Evolutionary conservation across 331 rosid genomes (phyloP), one percentile per base, ranked within the genome.

Genomic region (Saraca asoca): DNA sequence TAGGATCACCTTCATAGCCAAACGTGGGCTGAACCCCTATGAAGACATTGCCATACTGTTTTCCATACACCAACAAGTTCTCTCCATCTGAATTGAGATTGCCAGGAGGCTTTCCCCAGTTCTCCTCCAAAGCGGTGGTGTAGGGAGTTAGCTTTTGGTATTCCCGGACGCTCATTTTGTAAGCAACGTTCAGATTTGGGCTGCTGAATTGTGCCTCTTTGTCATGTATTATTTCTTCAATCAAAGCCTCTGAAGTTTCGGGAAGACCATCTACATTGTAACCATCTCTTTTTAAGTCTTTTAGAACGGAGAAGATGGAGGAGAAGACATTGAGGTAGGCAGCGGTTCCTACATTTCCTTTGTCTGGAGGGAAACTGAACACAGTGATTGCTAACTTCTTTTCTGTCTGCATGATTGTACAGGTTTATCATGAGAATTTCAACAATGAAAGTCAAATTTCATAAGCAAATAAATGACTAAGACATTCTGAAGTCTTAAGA

Each of bases 361-460:
- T 94, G 84, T 94, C 98, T 19, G 98, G 98, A 24, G 98, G 98
- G 85, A 90, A 94, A 72, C 98, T 94, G 87, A 94, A 94, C 69
- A 94, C 95, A 0, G 98, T 94, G 65, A 94, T 88, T 14, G 98
- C 98, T 41, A 90, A 65, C 80, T 50, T 94, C 83, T 94, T 94
- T 80, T 81, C 95, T 13, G 71, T 84, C 97, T 94, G 92, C 72
- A 74, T 43, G 63, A 72, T 62, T 46, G 38, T 67, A 76, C 17
- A 68, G n/a, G 66, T 48, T 71, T 62, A 9, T 68, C 66, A 39
- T 15, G 43, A 66, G 44, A 62, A 48, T 73, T 46, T 72, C 58
- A 64, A 66, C 38, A 55, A 41, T 31, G 37, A 41, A 54, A 75
- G 39, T 69, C 55, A 51, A 58, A 68, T 55, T 43, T 3, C 29